Base-by-base conservation (phyloP, 148 eudicot genomes). In the Rhododendron ferrugineum region DNA sequence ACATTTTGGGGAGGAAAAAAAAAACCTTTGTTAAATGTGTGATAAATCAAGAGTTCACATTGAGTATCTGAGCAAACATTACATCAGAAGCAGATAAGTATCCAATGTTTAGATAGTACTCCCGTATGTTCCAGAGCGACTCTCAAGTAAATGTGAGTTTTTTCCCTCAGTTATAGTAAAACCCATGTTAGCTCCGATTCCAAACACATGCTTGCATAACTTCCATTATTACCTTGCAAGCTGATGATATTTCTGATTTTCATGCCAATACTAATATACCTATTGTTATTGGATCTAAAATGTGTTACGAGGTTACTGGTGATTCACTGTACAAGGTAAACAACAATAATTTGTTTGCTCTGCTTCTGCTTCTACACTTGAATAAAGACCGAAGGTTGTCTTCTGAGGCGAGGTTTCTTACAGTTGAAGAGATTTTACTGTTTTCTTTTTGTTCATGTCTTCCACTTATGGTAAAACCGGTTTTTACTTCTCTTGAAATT, bases 201-300 rank as follows among this genome's bases (percentile, higher is more conserved):
- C 9, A 73, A 46, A 16, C 47, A 20, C 34, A 32, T 5, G 6
- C 52, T 50, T 82, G 66, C 34, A 20, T 13, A 44, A 47, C 54
- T 75, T 32, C 4, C 58, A 18, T 46, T 58, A 80, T 78, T 36
- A 68, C 32, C 44, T 58, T 81, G 72, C 83, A 96, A 98, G 98
- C 93, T 86, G 98, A 97, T 90, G 91, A 89, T 79, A 86, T 97
- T 85, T 91, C 98, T 47, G 91, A 88, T 23, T 94, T 90, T 86
- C 99, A 97, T 91, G 83, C 98, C 66, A 97, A 97, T 80, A 95
- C 99, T 11, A 98, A 97, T 90, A 93, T 97, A 78, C 96, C 99
- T 64, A 74, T 94, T 47, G 99, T 97, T 32, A 37, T 97, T 84
- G 99, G 98, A 80, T 89, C 95, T 88, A 98, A 97, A 92, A 93